These are phyloP conservation scores for Apiospora malaysiana DNA, from an alignment of 2,329 filamentous ascomycete genomes.

Conservation along the genomic window DNA sequence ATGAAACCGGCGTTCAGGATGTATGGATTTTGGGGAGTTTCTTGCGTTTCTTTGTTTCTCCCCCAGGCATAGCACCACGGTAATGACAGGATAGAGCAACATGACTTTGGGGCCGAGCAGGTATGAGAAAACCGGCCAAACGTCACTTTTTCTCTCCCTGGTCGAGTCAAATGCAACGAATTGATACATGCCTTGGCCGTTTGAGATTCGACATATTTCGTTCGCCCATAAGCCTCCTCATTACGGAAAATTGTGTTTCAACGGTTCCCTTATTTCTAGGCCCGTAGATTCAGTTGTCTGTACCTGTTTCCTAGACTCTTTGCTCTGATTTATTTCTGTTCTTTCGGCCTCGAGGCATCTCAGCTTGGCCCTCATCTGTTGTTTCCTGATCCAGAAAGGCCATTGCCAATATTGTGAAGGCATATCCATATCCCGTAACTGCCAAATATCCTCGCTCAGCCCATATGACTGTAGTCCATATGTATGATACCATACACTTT, in stretches of 20 bases:
- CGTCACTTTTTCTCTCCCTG: not conserved
- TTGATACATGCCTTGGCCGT: not conserved
- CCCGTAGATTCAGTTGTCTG: not conserved
- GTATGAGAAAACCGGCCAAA: not conserved
- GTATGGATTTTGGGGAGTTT: not conserved
- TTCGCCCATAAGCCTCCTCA: not conserved
- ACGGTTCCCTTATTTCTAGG: not conserved
- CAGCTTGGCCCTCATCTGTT: not conserved
- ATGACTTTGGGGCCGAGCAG: not conserved
- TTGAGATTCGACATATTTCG: not conserved
- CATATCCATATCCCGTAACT: not conserved
- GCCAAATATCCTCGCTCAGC: not conserved
- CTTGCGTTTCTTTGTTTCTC: not conserved
- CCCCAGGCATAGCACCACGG: conserved; percentile 2
- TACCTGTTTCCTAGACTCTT: conserved; percentile 2
- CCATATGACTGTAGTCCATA: not conserved
- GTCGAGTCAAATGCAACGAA: conserved; percentile 1
- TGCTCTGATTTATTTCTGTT: not conserved
- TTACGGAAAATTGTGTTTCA: not conserved
- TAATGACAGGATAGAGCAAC: conserved; percentile 19
- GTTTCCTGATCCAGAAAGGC: not conserved
- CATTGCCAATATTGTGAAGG: not conserved
- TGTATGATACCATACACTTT: conserved; percentile 24
- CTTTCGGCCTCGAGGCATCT: not conserved
- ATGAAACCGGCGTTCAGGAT: conserved; percentile 1